A percentile compares a stretch with the other conserved stretches of the same genome.
Evolutionary conservation across 2,329 filamentous ascomycete species (phyloP).

Genomic region (Sporothrix euskadiensis): DNA sequence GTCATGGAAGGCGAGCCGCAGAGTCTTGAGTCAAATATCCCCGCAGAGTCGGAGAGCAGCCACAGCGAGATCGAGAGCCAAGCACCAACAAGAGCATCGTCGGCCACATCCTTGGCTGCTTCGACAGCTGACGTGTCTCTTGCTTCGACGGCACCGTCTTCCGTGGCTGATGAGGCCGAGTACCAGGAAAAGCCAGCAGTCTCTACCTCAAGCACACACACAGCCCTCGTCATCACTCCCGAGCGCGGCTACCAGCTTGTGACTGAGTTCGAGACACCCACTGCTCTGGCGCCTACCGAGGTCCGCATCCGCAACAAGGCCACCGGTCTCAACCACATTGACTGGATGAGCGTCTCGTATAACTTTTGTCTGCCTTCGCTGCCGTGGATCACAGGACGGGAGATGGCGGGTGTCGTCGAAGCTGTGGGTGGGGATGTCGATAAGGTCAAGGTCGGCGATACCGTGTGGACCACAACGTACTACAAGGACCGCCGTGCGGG

Average conservation of each 20-base stretch:
- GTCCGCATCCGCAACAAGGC: slow-evolving; percentile 40
- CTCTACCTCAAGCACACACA: not conserved
- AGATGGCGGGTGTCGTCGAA: slow-evolving; percentile 33
- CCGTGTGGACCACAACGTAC: slow-evolving; percentile 42
- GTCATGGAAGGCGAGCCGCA: not conserved
- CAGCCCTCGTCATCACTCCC: slow-evolving; percentile 11
- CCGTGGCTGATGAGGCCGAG: not conserved
- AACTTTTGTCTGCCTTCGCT: slow-evolving; percentile 45
- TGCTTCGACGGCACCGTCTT: slow-evolving; percentile 2
- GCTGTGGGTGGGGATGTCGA: slow-evolving; percentile 18
- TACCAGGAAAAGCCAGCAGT: not conserved
- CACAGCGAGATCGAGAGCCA: not conserved
- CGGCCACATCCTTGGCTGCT: not conserved
- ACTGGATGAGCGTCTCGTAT: slow-evolving; percentile 46
- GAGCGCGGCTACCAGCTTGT: slow-evolving; percentile 11
- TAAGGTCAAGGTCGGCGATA: slow-evolving; percentile 33
- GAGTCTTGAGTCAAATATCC: not conserved
- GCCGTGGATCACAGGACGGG: slow-evolving; percentile 31
- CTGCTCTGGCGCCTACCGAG: slow-evolving; percentile 32
- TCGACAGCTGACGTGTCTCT: not conserved
- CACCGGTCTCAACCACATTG: slow-evolving; percentile 43
- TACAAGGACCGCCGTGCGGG: slow-evolving; percentile 46
- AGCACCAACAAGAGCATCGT: slow-evolving; percentile 5
- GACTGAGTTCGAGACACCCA: slow-evolving; percentile 1
- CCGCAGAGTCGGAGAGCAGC: not conserved